Base-by-base conservation (phyloP, 2,329 filamentous ascomycete species). In the Ceratocystis ficicola region DNA sequence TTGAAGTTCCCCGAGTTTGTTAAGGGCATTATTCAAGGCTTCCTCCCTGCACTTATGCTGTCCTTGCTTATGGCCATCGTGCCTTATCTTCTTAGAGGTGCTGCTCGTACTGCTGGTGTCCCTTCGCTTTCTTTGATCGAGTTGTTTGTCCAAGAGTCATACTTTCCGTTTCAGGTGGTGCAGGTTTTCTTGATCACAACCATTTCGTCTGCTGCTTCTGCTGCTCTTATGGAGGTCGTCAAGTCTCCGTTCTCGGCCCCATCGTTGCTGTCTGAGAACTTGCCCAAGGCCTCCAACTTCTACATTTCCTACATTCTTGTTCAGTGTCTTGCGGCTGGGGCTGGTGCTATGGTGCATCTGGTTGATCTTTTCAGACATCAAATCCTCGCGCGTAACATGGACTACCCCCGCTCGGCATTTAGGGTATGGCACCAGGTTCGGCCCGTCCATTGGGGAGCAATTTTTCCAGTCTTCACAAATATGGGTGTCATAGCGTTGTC, bases 291-390 rank as follows among this genome's bases (percentile, higher is more conserved):
- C 0, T 90, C 89, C 67, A 95, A 93, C 76, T 91, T 95, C 72
- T 96, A 94, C 74, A 86, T 95, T 36, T 87, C 88, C 0, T 99
- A 97, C 77, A 95, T 99, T 70, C 84, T 97, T 41, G 83, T 99
- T 2, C 94, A 97, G 75, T 95, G 93, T 44, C 75, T 97, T 67
- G 87, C 86, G 1, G 85, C 93, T 68, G 88, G 90, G 2, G 82
- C 89, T 0, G 83, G 86, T 60, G 83, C 88, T 1, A 75, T 97
- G 4, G 79, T 95, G 1, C 90, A 95, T 70, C 73, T 81, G 0
- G 77, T 79, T 15, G 90, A 90, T 17, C 81, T 97, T 0, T 69
- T 78, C 5, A 73, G 77, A 1, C 77, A 79, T 12, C 72, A 74
- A 63, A 75, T 92, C 60, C 75, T 95, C 36, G 89, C 88, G 72